phyloP scores from a whole-genome alignment of 306 rosid genomes.

The Pueraria montana region DNA sequence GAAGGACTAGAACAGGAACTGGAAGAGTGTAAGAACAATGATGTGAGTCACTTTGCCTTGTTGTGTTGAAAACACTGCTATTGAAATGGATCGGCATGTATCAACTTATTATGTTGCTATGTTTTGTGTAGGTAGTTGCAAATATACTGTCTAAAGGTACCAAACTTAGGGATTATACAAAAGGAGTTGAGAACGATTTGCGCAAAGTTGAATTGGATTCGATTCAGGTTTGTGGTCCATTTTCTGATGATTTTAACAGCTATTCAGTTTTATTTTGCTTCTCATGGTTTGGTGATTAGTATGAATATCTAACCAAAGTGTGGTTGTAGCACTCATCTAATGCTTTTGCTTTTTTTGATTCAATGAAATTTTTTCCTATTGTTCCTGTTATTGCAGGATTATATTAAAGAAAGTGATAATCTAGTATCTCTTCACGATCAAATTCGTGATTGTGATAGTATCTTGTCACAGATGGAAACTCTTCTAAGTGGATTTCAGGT shows the following conservation, averaged over 20 bases:
- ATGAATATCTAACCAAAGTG: background rate
- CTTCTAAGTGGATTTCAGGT: constrained; percentile 98
- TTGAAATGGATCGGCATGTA: constrained; percentile 20
- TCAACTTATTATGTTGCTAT: constrained; percentile 26
- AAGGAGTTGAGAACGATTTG: constrained; percentile 92
- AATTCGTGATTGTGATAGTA: constrained; percentile 94
- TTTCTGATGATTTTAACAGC: constrained; percentile 31
- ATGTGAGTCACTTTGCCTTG: constrained; percentile 60
- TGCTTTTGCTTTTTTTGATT: background rate
- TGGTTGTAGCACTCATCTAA: constrained; percentile 6
- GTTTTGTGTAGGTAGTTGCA: constrained; percentile 76
- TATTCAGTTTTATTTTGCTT: constrained; percentile 6
- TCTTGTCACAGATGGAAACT: constrained; percentile 98
- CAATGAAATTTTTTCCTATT: background rate
- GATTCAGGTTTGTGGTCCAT: constrained; percentile 76
- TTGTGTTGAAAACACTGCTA: constrained; percentile 8
- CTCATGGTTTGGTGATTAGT: constrained; percentile 16
- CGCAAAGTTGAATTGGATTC: constrained; percentile 98
- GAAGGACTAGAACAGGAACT: constrained; percentile 94
- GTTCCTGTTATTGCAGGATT: constrained; percentile 73
- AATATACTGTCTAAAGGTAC: constrained; percentile 90
- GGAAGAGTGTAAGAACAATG: constrained; percentile 87
- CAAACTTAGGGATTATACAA: constrained; percentile 86
- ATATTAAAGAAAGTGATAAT: constrained; percentile 93
- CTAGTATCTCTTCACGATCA: constrained; percentile 97